Evolutionary conservation across 2,329 filamentous ascomycete species (phyloP).

Genomic region (Verticillium isaacii): DNA sequence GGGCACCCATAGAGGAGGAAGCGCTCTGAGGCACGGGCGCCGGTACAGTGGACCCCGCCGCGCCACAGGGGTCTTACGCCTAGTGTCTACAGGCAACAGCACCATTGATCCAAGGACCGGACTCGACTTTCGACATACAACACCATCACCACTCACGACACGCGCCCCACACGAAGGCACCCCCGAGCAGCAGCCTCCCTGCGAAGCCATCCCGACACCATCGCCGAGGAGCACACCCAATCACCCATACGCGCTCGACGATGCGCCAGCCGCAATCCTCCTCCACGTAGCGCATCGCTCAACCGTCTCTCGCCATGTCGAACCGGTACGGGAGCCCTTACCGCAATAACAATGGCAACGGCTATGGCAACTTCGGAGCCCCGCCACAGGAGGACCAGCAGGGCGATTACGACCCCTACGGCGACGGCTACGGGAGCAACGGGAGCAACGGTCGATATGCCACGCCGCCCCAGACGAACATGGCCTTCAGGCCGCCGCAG

Average conservation of each 20-base stretch:
- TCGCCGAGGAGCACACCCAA: not conserved
- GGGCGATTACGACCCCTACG: constrained; percentile 48
- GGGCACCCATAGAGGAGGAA: too few relatives aligned
- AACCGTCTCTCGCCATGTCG: constrained; percentile 10
- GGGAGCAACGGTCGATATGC: constrained; percentile 31
- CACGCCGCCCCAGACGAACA: constrained; percentile 29
- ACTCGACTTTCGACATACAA: not conserved
- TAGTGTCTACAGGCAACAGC: too few relatives aligned
- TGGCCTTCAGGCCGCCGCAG: constrained; percentile 14
- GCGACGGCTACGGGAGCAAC: constrained; percentile 30
- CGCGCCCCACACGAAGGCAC: not conserved
- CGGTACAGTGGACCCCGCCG: too few relatives aligned
- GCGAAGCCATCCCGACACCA: not conserved
- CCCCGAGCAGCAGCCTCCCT: not conserved
- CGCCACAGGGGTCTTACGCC: too few relatives aligned
- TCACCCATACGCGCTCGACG: constrained; percentile 1
- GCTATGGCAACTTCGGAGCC: constrained; percentile 33
- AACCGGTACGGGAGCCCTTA: constrained; percentile 25
- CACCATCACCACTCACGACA: not conserved
- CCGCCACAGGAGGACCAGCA: constrained; percentile 12
- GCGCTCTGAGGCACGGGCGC: too few relatives aligned
- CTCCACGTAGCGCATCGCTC: constrained; percentile 7
- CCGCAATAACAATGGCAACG: constrained; percentile 37
- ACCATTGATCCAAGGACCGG: not conserved
- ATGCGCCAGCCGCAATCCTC: constrained; percentile 7